phyloP scores from a whole-genome alignment of 495 filamentous ascomycete genomes.

The Trichoderma asperelloides region DNA sequence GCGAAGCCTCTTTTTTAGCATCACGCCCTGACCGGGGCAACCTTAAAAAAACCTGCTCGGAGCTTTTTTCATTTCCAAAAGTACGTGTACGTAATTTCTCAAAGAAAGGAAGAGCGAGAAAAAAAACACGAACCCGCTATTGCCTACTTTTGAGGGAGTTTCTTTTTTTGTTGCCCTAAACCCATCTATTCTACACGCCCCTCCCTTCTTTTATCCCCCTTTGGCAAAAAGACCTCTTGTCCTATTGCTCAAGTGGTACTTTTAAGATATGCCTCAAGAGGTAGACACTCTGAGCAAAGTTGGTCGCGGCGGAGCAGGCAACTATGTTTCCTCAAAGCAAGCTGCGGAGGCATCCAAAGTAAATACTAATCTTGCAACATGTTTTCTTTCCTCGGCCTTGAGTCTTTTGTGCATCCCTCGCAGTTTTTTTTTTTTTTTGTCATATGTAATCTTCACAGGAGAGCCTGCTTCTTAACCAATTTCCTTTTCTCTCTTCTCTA shows the following conservation, averaged over 20 bases:
- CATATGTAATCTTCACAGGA: no score
- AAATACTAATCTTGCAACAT: constrained; percentile 15
- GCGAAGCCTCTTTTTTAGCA: not conserved
- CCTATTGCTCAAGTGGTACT: no score
- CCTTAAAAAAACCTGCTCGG: not conserved
- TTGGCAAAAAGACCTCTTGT: not conserved
- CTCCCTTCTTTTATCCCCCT: not conserved
- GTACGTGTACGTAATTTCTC: not conserved
- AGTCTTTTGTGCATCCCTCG: not conserved
- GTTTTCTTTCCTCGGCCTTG: not conserved
- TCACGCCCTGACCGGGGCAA: constrained; percentile 3
- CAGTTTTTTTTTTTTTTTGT: not conserved
- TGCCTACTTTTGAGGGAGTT: not conserved
- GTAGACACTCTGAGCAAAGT: constrained; percentile 24
- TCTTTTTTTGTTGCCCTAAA: not conserved
- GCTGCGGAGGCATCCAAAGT: constrained; percentile 35
- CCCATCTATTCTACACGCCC: not conserved
- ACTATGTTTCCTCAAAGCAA: constrained; percentile 49
- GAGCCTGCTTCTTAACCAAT: not conserved
- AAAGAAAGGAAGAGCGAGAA: not conserved
- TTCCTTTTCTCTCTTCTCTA: not conserved
- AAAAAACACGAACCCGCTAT: not conserved
- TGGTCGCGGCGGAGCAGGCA: constrained; percentile 53
- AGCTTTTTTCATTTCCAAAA: not conserved
- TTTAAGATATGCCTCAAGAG: not conserved